A percentile compares a stretch with the other conserved stretches of the same genome.
Conservation (phyloP, 306 rosid species). For the Glycine latifolia region DNA sequence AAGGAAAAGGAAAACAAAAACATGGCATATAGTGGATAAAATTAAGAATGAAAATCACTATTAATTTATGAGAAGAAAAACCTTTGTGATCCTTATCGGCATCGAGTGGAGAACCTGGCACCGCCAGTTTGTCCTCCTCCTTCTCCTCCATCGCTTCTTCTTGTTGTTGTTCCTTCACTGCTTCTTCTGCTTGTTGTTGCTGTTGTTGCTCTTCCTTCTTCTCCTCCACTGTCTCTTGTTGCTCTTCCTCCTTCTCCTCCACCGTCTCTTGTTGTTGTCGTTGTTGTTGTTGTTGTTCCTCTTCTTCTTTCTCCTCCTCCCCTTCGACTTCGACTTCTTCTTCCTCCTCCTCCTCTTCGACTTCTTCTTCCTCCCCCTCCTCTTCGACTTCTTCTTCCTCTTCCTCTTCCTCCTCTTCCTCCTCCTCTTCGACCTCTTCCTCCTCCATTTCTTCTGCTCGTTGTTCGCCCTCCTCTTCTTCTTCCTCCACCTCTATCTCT, state of each 20-base stretch:
- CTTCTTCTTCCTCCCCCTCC: background rate
- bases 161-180: background rate
- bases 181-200: background rate
- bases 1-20: background rate
- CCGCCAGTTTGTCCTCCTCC: constrained; percentile 33
- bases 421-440: constrained; percentile 27
- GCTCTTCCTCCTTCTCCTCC: constrained; percentile 10
- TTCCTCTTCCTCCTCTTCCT: constrained; percentile 8
- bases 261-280: background rate
- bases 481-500: constrained; percentile 16
- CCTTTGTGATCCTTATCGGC: constrained; percentile 45
- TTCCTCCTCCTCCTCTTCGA: constrained; percentile 8
- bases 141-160: background rate
- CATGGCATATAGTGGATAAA: background rate
- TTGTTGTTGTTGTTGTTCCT: no score
- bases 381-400: constrained; percentile 3
- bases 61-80: constrained; percentile 31
- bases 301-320: background rate
- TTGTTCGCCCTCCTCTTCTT: constrained; percentile 1
- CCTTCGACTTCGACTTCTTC: background rate
- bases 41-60: constrained; percentile 16
- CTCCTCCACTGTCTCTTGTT: background rate
- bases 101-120: constrained; percentile 44
- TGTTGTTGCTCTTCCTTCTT: background rate
- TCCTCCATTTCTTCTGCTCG: background rate